Base-by-base conservation (phyloP, 2,329 filamentous ascomycete genomes). In the Talaromyces sp. region DNA sequence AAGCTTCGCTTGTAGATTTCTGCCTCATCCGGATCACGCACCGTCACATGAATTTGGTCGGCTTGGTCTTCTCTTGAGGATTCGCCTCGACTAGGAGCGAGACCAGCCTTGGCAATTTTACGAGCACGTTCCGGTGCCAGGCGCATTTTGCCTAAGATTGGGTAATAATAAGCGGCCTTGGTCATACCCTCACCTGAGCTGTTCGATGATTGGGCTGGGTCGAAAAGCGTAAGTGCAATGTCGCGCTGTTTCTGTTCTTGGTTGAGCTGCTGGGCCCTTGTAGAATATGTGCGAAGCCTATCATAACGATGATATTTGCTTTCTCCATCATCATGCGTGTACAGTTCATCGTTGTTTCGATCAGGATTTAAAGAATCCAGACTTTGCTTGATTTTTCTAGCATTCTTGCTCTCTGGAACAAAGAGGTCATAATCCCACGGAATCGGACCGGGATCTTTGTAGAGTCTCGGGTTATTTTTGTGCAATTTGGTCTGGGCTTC, bases 161-260 rank as follows among this genome's bases (percentile, higher is more conserved):
- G 84, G 63, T 87, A 87, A 69, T 85, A 85, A 70, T 85, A 88
- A 14, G 85, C 85, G 1, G 77, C 85, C 67, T 81, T 82, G 56
- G 76, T 75, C 61, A 74, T 77, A 21, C 69, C 65, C 8, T 66
- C 64, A 29, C 46, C 11, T 31, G 51, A 41, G 17, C 50, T 65
- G 63, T 29, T 70, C 67, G 19, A 65, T 24, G 53, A 63, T 53
- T 72, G 66, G 17, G 64, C 76, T 0, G 80, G 77, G 64, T 87
- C 80, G 66, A 85, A 83, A 35, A 88, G 70, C 0, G 83, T 82
- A 54, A 88, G 59, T 1, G 83, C 85, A 35, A 87, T 75, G 58
- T 86, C 82, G 61, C 79, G 80, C 65, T 83, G 85, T 32, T 79
- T 78, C 61, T 84, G 77, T 6, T 80, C 75, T 2, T 77, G 74